These are phyloP conservation scores for Trypanosoma lewisi DNA, from an alignment of 208 protist genomes.

Conservation along the genomic window DNA sequence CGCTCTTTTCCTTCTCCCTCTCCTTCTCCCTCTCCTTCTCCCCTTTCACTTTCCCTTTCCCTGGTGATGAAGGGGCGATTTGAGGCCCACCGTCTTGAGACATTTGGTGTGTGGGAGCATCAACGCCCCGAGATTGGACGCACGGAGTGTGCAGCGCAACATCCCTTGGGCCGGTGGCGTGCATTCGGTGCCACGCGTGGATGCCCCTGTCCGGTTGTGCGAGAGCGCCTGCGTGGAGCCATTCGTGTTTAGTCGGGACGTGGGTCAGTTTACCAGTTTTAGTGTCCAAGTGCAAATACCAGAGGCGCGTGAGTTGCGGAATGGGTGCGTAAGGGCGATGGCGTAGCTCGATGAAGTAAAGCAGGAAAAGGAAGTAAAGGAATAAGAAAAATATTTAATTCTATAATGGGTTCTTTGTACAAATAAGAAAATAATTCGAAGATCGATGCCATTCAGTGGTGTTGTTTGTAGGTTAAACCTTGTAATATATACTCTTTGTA, in stretches of 20 bases:
- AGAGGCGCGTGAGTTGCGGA: too few species aligned
- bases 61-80: constrained; percentile 3
- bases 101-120: constrained; percentile 22
- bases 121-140: constrained; percentile 17
- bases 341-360: background rate
- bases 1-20: too few species aligned
- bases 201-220: constrained; percentile 19
- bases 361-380: background rate
- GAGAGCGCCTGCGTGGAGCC: background rate
- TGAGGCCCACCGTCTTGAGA: constrained; percentile 18
- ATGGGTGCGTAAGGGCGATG: background rate
- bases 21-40: too few species aligned
- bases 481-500: too few species aligned
- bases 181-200: constrained; percentile 9
- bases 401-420: too few species aligned
- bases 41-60: background rate
- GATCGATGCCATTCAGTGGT: too few species aligned
- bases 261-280: background rate
- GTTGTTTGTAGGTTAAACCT: too few species aligned
- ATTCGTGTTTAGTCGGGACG: background rate
- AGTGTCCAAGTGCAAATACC: too few species aligned
- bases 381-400: too few species aligned
- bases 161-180: constrained; percentile 20
- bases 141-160: too few species aligned
- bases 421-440: too few species aligned